phyloP scores from a whole-genome alignment of 495 filamentous ascomycete species.

The Chaetomidium leptoderma region DNA sequence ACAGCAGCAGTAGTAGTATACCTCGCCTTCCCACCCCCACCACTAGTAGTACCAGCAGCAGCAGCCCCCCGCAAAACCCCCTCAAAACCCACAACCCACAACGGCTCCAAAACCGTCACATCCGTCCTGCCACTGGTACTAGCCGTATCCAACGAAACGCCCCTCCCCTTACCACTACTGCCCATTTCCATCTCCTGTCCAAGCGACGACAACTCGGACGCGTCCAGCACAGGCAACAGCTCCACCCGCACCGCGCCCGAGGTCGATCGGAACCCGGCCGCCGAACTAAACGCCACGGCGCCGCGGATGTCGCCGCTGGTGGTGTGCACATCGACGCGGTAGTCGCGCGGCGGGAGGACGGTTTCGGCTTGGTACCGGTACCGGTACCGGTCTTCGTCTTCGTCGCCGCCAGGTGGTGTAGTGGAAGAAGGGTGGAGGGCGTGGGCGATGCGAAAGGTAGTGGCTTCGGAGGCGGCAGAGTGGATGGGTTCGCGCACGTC shows the following conservation, averaged over 20 bases:
- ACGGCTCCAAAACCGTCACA: conserved; percentile 34
- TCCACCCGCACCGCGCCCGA: conserved; percentile 30
- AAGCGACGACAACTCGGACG: background rate
- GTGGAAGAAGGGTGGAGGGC: background rate
- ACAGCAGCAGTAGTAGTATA: background rate
- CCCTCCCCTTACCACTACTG: background rate
- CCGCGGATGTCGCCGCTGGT: conserved; percentile 34
- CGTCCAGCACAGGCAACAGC: conserved; percentile 37
- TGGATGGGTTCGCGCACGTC: conserved; percentile 36
- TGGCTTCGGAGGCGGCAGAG: background rate
- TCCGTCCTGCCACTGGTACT: conserved; percentile 34
- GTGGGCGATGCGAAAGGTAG: conserved; percentile 15
- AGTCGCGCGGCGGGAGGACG: conserved; percentile 39
- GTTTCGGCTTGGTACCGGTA: conserved; percentile 7
- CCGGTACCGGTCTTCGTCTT: too few species aligned
- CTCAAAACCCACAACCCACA: conserved; percentile 27
- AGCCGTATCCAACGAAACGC: conserved; percentile 25
- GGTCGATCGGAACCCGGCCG: conserved; percentile 23
- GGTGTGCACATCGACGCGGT: conserved; percentile 38
- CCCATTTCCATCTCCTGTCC: background rate
- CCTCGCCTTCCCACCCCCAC: background rate
- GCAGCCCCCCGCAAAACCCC: background rate
- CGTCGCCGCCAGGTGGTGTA: background rate
- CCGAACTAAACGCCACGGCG: conserved; percentile 30
- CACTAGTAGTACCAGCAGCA: too few species aligned